Conservation (phyloP, 139 green algal species). For the Gonium pectorale region DNA sequence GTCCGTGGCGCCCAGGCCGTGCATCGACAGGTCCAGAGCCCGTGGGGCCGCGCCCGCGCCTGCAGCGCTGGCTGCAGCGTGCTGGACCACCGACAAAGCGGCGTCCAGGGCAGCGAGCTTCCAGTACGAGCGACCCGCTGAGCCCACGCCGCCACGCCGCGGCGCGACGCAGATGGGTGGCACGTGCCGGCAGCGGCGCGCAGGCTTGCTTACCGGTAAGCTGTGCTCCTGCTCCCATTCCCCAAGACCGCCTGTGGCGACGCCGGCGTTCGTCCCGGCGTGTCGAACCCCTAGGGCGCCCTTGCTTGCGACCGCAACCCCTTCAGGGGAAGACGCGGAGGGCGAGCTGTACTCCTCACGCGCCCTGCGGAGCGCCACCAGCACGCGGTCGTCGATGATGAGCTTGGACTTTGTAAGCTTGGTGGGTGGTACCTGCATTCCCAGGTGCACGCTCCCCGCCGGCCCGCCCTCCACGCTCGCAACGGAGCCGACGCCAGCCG, state of each 20-base stretch:
- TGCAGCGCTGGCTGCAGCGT: neutral
- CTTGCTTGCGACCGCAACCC: no score
- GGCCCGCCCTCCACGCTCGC: neutral
- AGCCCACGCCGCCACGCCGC: neutral
- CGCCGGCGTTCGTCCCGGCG: no score
- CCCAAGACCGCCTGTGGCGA: no score
- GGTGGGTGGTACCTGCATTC: neutral
- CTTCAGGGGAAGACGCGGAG: no score
- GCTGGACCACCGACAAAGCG: slow-evolving; percentile 35
- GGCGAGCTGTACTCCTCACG: neutral
- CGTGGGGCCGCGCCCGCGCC: neutral
- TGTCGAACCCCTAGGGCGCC: no score
- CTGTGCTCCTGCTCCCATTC: no score
- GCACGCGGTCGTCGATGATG: slow-evolving; percentile 30
- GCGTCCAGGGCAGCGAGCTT: slow-evolving; percentile 57
- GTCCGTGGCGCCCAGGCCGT: neutral
- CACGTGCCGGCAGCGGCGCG: neutral
- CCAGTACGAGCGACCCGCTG: slow-evolving; percentile 41
- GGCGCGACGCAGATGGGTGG: neutral
- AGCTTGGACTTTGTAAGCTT: slow-evolving; percentile 44
- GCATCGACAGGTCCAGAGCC: slow-evolving; percentile 28
- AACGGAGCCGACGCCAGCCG: neutral
- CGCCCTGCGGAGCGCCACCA: slow-evolving; percentile 31
- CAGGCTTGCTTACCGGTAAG: no score
- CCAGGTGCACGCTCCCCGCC: neutral